Evolutionary conservation across 2,329 filamentous ascomycete species (phyloP).

Genomic region (Sphaerulina musiva): DNA sequence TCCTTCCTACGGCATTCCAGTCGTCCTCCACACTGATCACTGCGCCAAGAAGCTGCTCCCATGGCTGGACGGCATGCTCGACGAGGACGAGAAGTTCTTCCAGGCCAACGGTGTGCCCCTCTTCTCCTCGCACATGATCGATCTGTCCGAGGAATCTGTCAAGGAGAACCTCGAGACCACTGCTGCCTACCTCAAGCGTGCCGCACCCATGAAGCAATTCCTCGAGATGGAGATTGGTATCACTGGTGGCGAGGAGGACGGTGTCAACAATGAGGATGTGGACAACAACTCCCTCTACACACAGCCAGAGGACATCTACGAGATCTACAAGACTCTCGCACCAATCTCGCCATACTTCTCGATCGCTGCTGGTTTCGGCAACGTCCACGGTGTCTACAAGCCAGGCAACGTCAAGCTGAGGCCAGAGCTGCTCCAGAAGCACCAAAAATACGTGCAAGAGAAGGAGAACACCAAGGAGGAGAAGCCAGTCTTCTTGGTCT

Average conservation of each 20-base stretch:
- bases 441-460: slow-evolving; percentile 86
- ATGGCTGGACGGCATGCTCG: slow-evolving; percentile 93
- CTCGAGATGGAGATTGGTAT: slow-evolving; percentile 98
- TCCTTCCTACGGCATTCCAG: slow-evolving; percentile 79
- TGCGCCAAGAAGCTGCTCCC: slow-evolving; percentile 99
- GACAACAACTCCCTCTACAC: slow-evolving; percentile 98
- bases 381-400: slow-evolving; percentile 99
- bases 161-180: slow-evolving; percentile 90
- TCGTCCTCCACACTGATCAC: slow-evolving; percentile 95
- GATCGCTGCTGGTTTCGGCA: slow-evolving; percentile 96
- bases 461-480: slow-evolving; percentile 63
- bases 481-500: slow-evolving; percentile 98
- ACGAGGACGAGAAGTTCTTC: slow-evolving; percentile 91
- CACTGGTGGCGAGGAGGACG: slow-evolving; percentile 95
- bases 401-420: slow-evolving; percentile 94
- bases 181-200: slow-evolving; percentile 86
- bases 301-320: slow-evolving; percentile 91
- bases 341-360: slow-evolving; percentile 94
- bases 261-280: slow-evolving; percentile 96
- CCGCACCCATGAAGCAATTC: slow-evolving; percentile 96
- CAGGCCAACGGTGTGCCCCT: slow-evolving; percentile 87
- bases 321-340: slow-evolving; percentile 79
- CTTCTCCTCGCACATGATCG: slow-evolving; percentile 98
- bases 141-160: slow-evolving; percentile 85
- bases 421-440: slow-evolving; percentile 92